A percentile compares a stretch with the other conserved stretches of the same genome.
Evolutionary conservation across 2,329 filamentous ascomycete genomes (phyloP).

Genomic region (Aspergillus sp.): DNA sequence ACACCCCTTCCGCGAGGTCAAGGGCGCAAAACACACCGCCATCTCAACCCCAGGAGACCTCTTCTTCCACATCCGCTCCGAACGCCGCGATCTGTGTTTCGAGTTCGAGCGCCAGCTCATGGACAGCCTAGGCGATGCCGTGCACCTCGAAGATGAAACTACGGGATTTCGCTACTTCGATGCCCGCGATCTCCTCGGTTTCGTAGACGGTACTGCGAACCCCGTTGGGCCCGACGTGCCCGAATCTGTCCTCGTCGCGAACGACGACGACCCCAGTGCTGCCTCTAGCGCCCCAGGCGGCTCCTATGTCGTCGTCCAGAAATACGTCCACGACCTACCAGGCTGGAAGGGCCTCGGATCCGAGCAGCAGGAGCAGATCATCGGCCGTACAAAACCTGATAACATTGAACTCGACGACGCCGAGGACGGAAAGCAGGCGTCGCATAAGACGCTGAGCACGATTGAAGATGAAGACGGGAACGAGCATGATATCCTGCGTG

Average conservation of each 20-base stretch:
- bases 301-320: not conserved
- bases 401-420: not conserved
- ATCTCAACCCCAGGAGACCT: constrained; percentile 58
- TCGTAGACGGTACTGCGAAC: not conserved
- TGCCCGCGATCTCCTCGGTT: not conserved
- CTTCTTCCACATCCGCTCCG: constrained; percentile 59
- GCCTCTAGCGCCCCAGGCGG: too few species aligned
- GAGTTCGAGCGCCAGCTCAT: constrained; percentile 60
- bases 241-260: not conserved
- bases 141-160: not conserved
- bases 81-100: constrained; percentile 58
- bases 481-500: not conserved
- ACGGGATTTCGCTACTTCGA: not conserved
- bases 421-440: not conserved
- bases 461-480: not conserved
- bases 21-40: constrained; percentile 52
- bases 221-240: not conserved
- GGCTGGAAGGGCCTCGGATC: not conserved
- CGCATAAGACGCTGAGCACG: not conserved
- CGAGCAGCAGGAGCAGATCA: not conserved
- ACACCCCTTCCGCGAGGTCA: constrained; percentile 50
- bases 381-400: not conserved
- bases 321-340: not conserved
- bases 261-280: not conserved
- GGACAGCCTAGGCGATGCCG: constrained; percentile 46